Evolutionary conservation across 176 grass and related monocot species (phyloP), one percentile per base, ranked within the genome.

Genomic region (Echinochloa phyllopogon): DNA sequence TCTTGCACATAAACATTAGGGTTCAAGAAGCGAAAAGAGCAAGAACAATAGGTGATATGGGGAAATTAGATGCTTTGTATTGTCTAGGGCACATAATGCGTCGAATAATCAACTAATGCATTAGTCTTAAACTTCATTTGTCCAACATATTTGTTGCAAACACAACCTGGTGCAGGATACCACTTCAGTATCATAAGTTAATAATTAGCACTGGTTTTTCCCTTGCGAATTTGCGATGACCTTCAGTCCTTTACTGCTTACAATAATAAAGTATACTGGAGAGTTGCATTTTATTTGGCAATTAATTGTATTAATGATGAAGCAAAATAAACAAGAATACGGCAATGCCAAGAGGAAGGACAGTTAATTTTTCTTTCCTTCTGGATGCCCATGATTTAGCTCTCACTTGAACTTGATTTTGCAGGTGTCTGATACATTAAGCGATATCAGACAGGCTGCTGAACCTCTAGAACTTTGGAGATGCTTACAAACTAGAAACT

Each of bases 391-490:
- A 27, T 79, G 50, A 56, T 55, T 18, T 15, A 10, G 5, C 51
- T 61, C 62, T 69, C 43, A 74, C 49, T 29, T 17, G 37, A 48
- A 37, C 60, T 40, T 76, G 5, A 41, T 21, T 17, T 74, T 79
- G 49, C 82, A 89, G 87, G 76, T 75, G 20, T 59, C 40, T 10
- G 27, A 80, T 43, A 20, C 15, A 74, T 44, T 74, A 78, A 71
- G 33, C 12, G 40, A 74, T 25, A 74, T 80, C 82, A 18, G 50
- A 74, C 21, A 74, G 39, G 50, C 21, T 89, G 40, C 48, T 58
- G 21, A 59, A 88, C 17, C 75, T 88, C 4, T 78, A 88, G 57
- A 78, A 13, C 73, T 13, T 49, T 21, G n/a, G 16, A 33, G n/a
- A 44, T 36, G 86, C 40, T 45, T 59, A 48, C 11, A 37, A n/a